Conservation (phyloP, 2,329 filamentous ascomycete genomes). For the Capronia americana region DNA sequence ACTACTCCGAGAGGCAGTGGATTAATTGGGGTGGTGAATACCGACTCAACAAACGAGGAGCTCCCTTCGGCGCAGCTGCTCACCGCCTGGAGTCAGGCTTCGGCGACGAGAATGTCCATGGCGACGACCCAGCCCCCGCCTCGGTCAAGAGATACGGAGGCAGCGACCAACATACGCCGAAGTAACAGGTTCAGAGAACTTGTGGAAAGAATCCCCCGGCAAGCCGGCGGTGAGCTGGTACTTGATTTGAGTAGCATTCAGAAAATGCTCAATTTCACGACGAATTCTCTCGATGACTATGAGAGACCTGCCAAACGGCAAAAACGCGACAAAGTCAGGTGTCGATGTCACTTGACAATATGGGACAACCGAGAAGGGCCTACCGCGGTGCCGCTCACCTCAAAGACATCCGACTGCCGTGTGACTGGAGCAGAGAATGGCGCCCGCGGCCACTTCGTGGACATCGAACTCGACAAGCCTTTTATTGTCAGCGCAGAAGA, state of each 20-base stretch:
- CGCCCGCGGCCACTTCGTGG: slow-evolving; percentile 32
- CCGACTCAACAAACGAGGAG: not conserved
- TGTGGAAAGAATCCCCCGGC: slow-evolving; percentile 22
- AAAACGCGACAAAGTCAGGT: slow-evolving; percentile 31
- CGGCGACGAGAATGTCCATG: slow-evolving; percentile 17
- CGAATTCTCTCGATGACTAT: slow-evolving; percentile 19
- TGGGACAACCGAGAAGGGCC: slow-evolving; percentile 38
- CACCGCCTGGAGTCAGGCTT: not conserved
- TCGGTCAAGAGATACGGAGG: not conserved
- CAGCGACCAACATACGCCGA: slow-evolving; percentile 23
- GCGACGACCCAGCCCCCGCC: not conserved
- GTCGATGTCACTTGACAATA: slow-evolving; percentile 37
- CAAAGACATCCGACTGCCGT: slow-evolving; percentile 27
- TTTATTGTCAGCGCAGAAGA: slow-evolving; percentile 36
- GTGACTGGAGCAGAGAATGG: slow-evolving; percentile 27
- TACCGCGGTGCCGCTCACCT: slow-evolving; percentile 20
- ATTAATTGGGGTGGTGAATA: not conserved
- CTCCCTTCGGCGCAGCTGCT: not conserved
- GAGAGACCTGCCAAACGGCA: slow-evolving; percentile 31
- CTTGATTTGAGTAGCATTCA: slow-evolving; percentile 36
- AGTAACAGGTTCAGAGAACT: slow-evolving; percentile 26
- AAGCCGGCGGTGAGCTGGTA: slow-evolving; percentile 29
- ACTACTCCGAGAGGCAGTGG: not conserved
- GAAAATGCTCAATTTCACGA: slow-evolving; percentile 38
- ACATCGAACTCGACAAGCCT: slow-evolving; percentile 35